These are phyloP conservation scores for Guyanaporus albipodus DNA, from an alignment of 768 basidiomycete genomes.

Conservation along the genomic window DNA sequence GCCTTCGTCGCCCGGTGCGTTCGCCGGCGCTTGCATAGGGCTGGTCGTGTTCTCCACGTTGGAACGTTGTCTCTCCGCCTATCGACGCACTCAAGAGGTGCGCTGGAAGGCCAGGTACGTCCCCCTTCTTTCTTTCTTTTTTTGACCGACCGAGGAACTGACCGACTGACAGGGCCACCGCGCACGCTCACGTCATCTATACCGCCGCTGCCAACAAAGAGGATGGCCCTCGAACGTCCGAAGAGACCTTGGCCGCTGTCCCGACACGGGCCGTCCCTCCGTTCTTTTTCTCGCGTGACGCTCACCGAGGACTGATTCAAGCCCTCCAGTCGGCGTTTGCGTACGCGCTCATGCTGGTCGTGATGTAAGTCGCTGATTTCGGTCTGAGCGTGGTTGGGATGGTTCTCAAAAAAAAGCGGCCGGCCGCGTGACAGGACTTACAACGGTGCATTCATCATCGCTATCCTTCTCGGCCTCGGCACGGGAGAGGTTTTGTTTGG, in stretches of 20 bases:
- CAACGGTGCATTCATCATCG: slow-evolving; percentile 71
- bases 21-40: slow-evolving; percentile 74
- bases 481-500: slow-evolving; percentile 74
- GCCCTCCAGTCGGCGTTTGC: slow-evolving; percentile 58
- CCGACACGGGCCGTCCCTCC: slow-evolving; percentile 53
- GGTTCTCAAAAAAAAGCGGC: slow-evolving; percentile 2
- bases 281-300: slow-evolving; percentile 63
- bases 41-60: slow-evolving; percentile 63
- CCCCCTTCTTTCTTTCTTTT: not conserved
- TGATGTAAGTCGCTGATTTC: slow-evolving; percentile 54
- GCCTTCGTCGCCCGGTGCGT: slow-evolving; percentile 63
- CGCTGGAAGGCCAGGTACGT: slow-evolving; percentile 58
- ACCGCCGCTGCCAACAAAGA: not conserved
- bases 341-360: slow-evolving; percentile 74
- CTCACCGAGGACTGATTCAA: slow-evolving; percentile 63
- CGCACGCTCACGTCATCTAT: not conserved
- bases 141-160: too few relatives aligned
- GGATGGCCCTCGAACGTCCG: too few relatives aligned
- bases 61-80: slow-evolving; percentile 66
- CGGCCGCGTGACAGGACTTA: slow-evolving; percentile 64
- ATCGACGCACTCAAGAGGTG: slow-evolving; percentile 47
- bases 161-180: slow-evolving; percentile 2
- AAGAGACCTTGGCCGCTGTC: too few relatives aligned
- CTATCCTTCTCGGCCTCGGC: slow-evolving; percentile 65
- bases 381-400: not conserved